phyloP scores from a whole-genome alignment of 2,329 filamentous ascomycete genomes.

The Elsinoe arachidis region DNA sequence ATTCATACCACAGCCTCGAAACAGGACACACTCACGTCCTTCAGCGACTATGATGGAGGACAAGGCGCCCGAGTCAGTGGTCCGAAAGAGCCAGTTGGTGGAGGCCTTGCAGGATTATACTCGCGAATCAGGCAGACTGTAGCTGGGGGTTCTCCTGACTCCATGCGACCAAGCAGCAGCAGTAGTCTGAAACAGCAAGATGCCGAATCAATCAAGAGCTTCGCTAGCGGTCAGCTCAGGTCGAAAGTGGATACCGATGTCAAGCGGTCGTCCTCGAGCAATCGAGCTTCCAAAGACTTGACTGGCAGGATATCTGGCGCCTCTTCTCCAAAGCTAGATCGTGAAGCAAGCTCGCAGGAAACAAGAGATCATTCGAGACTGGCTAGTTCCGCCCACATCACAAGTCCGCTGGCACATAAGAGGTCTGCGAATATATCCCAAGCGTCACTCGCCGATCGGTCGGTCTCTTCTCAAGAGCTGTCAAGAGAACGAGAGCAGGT shows the following conservation, averaged over 20 bases:
- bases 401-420: slow-evolving; percentile 2
- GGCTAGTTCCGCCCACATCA: background rate
- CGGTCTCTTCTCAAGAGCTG: background rate
- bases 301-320: slow-evolving; percentile 1
- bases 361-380: background rate
- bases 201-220: slow-evolving; percentile 22
- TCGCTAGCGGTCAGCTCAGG: slow-evolving; percentile 5
- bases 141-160: slow-evolving; percentile 40
- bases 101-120: slow-evolving; percentile 70
- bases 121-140: slow-evolving; percentile 57
- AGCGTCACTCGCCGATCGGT: background rate
- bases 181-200: slow-evolving; percentile 22
- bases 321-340: slow-evolving; percentile 1
- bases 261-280: slow-evolving; percentile 8
- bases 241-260: background rate
- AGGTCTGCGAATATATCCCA: slow-evolving; percentile 2
- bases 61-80: slow-evolving; percentile 18
- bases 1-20: slow-evolving; percentile 86
- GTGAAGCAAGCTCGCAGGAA: background rate
- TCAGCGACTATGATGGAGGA: slow-evolving; percentile 88
- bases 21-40: slow-evolving; percentile 76
- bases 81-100: slow-evolving; percentile 30
- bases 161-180: slow-evolving; percentile 57
- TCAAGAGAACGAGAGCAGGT: background rate
- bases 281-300: slow-evolving; percentile 4